Evolutionary conservation across 495 filamentous ascomycete genomes (phyloP), one percentile per base, ranked within the genome.

Genomic region (Copromyces sp.): DNA sequence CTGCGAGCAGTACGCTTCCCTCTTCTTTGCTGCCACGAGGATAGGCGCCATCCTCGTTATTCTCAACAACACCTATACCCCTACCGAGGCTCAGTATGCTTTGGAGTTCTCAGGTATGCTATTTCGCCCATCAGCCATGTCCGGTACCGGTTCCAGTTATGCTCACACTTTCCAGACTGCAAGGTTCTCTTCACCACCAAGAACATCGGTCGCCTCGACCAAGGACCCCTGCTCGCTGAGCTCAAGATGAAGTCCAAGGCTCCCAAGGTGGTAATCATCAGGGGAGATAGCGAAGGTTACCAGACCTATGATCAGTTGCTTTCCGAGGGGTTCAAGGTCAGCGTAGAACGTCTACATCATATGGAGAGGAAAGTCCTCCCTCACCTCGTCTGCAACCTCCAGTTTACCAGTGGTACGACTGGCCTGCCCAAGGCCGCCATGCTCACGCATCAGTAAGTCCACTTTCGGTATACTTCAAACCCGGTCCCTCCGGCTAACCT

Each of bases 371-470:
- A 84, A 70, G 82, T 91, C 29, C 84, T 85, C 37, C 85, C 88
- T 4, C 84, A 87, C 70, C 86, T 91, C 73, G 88, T 92, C 8
- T 90, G 87, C 78, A 92, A 91, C 74, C 82, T 92, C 37, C 90
- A 91, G 74, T 92, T 90, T 80, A 92, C 90, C 45, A 90, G 87
- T 77, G 90, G 90, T 35, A 90, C 90, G 17, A 92, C 90, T 0
- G 90, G 90, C 3, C 86, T 87, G 37, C 90, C 90, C 45, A 92
- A 93, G 74, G 90, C 90, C 4, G 89, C 90, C n/a, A 92, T 91
- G 89, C 82, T 93, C 71, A 91, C 90, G 1, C 90, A 92, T 74
- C 84, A 89, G 88, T 89, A 83, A 68, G 85, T 81, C 24, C 71
- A 61, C 24, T 24, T 68, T 32, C 9, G 17, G 45, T 69, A 68